Conservation (phyloP, 2,329 filamentous ascomycete genomes). For the Fusarium tricinctum region DNA sequence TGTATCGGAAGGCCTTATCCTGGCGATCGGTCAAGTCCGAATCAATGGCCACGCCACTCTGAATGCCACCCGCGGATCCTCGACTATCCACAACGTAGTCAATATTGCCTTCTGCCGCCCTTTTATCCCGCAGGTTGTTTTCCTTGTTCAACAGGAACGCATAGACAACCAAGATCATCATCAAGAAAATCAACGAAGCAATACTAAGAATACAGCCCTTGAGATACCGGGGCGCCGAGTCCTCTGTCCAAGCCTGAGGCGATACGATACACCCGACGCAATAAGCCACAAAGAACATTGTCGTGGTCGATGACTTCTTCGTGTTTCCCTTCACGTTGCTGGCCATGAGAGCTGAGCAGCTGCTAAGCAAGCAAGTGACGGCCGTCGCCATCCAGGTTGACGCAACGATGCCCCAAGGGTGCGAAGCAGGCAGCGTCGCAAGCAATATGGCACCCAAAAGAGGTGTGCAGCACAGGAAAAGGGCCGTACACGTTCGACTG, state of each 20-base stretch:
- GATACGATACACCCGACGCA: conserved; percentile 47
- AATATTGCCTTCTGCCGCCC: conserved; percentile 7
- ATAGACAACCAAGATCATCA: conserved; percentile 29
- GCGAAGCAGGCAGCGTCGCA: conserved; percentile 27
- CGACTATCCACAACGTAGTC: conserved; percentile 17
- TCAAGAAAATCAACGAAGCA: conserved; percentile 30
- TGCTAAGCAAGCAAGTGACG: conserved; percentile 33
- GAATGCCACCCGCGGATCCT: conserved; percentile 4
- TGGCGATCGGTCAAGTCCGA: conserved; percentile 45
- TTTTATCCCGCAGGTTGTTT: conserved; percentile 27
- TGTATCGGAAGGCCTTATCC: conserved; percentile 47
- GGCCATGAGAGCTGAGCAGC: conserved; percentile 42
- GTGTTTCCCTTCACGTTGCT: conserved; percentile 52
- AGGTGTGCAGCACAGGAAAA: conserved; percentile 15
- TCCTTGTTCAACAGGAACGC: conserved; percentile 22
- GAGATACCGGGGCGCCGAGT: conserved; percentile 42
- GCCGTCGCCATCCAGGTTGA: conserved; percentile 45
- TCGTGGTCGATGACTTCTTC: conserved; percentile 47
- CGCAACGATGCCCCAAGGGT: conserved; percentile 45
- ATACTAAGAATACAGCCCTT: conserved; percentile 43
- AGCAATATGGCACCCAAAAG: conserved; percentile 32
- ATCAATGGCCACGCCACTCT: conserved; percentile 26
- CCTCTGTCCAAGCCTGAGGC: conserved; percentile 43
- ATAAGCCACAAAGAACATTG: conserved; percentile 48
- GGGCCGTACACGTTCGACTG: conserved; percentile 31